Percentiles rank a stretch among this genome's conserved stretches.
phyloP scores from a whole-genome alignment of 345 rosid genomes.

The Cardiospermum halicacabum region DNA sequence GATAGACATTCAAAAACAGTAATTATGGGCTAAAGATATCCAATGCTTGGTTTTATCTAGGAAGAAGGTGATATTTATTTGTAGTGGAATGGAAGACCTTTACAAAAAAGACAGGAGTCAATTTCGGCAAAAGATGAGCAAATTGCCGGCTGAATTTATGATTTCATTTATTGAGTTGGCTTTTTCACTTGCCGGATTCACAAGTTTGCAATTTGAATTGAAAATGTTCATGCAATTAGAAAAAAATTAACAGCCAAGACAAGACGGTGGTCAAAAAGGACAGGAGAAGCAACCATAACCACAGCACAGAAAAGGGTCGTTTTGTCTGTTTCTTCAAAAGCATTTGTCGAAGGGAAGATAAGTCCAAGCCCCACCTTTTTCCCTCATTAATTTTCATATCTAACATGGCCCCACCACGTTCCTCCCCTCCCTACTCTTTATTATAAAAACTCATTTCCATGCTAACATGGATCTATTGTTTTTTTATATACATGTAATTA shows the following conservation, averaged over 20 bases:
- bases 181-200: no score
- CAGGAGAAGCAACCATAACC: background rate
- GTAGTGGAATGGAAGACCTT: background rate
- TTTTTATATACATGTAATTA: no score
- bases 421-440: background rate
- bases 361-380: constrained; percentile 23
- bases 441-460: no score
- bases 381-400: background rate
- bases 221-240: no score
- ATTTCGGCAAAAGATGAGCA: background rate
- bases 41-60: no score
- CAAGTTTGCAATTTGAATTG: no score
- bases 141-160: background rate
- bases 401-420: constrained; percentile 13
- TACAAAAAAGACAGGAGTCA: background rate
- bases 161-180: background rate
- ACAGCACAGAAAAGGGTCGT: background rate
- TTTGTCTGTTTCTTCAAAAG: constrained; percentile 22
- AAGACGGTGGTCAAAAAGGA: background rate
- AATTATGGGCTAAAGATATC: no score
- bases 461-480: no score
- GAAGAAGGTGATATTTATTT: no score
- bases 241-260: background rate
- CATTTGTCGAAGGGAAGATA: background rate
- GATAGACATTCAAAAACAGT: no score